Percentiles rank a stretch among this genome's conserved stretches.
These are phyloP conservation scores for Pezicula carpinea DNA, from an alignment of 2,329 filamentous ascomycete genomes.

Conservation along the genomic window DNA sequence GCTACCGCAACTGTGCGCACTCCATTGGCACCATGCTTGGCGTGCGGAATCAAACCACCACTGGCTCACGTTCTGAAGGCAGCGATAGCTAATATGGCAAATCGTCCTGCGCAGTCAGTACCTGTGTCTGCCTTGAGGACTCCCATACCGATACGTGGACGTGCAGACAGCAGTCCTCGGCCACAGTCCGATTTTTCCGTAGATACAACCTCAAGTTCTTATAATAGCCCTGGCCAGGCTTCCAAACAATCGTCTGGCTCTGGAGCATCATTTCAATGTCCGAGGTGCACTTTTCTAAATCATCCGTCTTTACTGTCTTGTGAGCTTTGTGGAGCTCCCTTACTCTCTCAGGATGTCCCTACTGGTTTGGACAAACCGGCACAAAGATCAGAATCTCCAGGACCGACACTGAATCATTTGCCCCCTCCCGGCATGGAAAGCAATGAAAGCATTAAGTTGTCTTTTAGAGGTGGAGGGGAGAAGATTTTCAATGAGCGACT, in stretches of 20 bases:
- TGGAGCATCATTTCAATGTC: conserved; percentile 58
- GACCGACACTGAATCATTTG: conserved; percentile 51
- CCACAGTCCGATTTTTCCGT: conserved; percentile 19
- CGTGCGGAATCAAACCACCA: conserved; percentile 90
- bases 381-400: conserved; percentile 69
- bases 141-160: conserved; percentile 25
- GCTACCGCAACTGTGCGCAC: conserved; percentile 74
- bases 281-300: conserved; percentile 89
- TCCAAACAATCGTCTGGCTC: conserved; percentile 21
- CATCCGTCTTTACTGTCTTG: conserved; percentile 81
- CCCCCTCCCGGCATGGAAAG: conserved; percentile 44
- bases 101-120: conserved; percentile 36
- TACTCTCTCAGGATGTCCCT: conserved; percentile 51
- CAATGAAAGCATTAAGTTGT: conserved; percentile 79
- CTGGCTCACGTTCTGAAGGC: conserved; percentile 81
- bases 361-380: conserved; percentile 36
- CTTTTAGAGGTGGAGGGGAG: conserved; percentile 83
- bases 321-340: conserved; percentile 82
- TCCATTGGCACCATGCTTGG: conserved; percentile 78
- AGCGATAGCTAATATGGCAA: conserved; percentile 69
- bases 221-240: not conserved
- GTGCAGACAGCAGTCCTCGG: conserved; percentile 12
- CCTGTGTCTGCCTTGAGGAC: conserved; percentile 19
- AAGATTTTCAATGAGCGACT: conserved; percentile 87
- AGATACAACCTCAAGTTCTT: conserved; percentile 6